These are phyloP conservation scores for Eutypella sp. DNA, from an alignment of 2,329 filamentous ascomycete genomes.

Conservation along the genomic window DNA sequence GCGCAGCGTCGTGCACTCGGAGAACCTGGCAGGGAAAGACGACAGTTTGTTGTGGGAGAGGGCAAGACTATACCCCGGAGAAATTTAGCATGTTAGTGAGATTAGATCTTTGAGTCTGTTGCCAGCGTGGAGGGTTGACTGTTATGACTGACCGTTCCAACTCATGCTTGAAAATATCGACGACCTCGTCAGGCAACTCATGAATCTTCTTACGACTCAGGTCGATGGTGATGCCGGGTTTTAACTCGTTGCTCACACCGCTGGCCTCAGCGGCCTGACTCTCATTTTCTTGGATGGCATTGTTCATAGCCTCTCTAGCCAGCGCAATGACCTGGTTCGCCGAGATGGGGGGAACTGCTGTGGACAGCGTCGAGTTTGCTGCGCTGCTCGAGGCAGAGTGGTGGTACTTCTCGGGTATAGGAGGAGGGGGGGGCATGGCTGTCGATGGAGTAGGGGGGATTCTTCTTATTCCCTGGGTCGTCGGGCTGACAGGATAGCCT, in stretches of 20 bases:
- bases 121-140: slow-evolving; percentile 13
- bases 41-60: slow-evolving; percentile 75
- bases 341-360: slow-evolving; percentile 48
- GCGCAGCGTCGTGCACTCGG: slow-evolving; percentile 70
- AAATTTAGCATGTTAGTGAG: background rate
- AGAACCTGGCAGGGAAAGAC: slow-evolving; percentile 64
- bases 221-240: slow-evolving; percentile 72
- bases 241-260: slow-evolving; percentile 54
- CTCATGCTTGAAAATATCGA: slow-evolving; percentile 69
- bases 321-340: slow-evolving; percentile 60
- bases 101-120: background rate
- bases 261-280: slow-evolving; percentile 57
- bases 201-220: slow-evolving; percentile 71
- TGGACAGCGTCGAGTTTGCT: slow-evolving; percentile 43
- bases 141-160: slow-evolving; percentile 57
- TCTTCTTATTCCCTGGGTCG: slow-evolving; percentile 23
- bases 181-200: slow-evolving; percentile 66
- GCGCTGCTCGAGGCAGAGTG: slow-evolving; percentile 24
- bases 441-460: slow-evolving; percentile 20
- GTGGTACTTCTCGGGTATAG: slow-evolving; percentile 45
- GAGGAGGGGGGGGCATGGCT: slow-evolving; percentile 38
- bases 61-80: slow-evolving; percentile 53
- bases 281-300: slow-evolving; percentile 60
- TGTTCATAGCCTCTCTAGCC: slow-evolving; percentile 62
- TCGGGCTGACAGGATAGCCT: slow-evolving; percentile 21